Conservation (phyloP, 805 yeast species). For the Starmera amethionina region DNA sequence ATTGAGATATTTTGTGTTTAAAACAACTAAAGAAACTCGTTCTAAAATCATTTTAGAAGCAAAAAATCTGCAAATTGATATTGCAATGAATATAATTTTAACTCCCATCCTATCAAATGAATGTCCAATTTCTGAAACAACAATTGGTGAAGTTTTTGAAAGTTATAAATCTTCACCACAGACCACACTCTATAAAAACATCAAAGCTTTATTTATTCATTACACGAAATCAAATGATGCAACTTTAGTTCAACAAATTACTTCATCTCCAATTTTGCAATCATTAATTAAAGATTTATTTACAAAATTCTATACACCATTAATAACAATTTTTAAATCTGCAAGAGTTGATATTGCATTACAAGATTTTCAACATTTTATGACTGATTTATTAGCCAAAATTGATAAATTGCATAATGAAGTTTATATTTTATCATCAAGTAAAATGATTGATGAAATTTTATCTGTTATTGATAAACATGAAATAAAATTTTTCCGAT, state of each 20-base stretch:
- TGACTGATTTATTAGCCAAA: constrained; percentile 52
- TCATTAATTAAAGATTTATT: constrained; percentile 63
- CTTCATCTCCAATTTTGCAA: constrained; percentile 84
- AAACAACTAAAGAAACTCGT: constrained; percentile 21
- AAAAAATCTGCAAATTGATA: constrained; percentile 9
- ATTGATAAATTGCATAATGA: constrained; percentile 43
- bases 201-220: constrained; percentile 54
- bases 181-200: constrained; percentile 31
- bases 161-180: constrained; percentile 11
- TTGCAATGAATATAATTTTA: constrained; percentile 12
- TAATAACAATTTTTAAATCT: constrained; percentile 55
- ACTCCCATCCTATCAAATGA: constrained; percentile 13
- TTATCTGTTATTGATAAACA: constrained; percentile 60
- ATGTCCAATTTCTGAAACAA: constrained; percentile 6
- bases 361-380: constrained; percentile 52
- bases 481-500: constrained; percentile 60
- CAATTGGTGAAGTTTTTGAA: constrained; percentile 13
- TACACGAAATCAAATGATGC: constrained; percentile 68
- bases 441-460: constrained; percentile 59
- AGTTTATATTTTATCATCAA: constrained; percentile 39
- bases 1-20: constrained; percentile 22
- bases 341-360: constrained; percentile 60
- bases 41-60: constrained; percentile 17
- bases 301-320: constrained; percentile 63
- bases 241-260: constrained; percentile 58